These are phyloP conservation scores for Colletotrichum orchidophilum DNA, from an alignment of 2,329 filamentous ascomycete genomes.

Conservation along the genomic window DNA sequence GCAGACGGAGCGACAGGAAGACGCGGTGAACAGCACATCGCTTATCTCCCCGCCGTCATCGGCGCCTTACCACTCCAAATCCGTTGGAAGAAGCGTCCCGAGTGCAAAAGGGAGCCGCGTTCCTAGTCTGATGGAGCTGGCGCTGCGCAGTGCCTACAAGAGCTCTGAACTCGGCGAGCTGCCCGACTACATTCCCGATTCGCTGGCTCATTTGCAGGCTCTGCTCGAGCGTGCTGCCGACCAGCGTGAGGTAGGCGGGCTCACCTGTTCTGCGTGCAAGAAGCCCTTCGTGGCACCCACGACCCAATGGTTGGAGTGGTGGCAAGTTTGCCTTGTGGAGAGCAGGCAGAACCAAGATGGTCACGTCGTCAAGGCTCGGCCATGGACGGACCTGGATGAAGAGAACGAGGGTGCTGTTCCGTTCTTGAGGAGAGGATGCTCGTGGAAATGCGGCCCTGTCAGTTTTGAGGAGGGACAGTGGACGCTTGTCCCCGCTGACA, in stretches of 20 bases:
- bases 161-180: slow-evolving; percentile 55
- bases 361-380: slow-evolving; percentile 9
- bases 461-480: slow-evolving; percentile 41
- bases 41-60: slow-evolving; percentile 32
- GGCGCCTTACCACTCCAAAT: slow-evolving; percentile 29
- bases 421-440: slow-evolving; percentile 59
- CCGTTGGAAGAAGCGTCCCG: slow-evolving; percentile 16
- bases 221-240: slow-evolving; percentile 50
- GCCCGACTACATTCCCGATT: slow-evolving; percentile 52
- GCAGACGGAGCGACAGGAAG: slow-evolving; percentile 8
- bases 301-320: slow-evolving; percentile 72
- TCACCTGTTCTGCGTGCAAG: slow-evolving; percentile 62
- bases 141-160: slow-evolving; percentile 56
- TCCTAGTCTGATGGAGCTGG: slow-evolving; percentile 61
- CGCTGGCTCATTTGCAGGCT: slow-evolving; percentile 49
- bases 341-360: slow-evolving; percentile 18
- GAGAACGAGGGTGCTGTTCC: slow-evolving; percentile 52
- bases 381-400: slow-evolving; percentile 29
- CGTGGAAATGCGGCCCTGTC: slow-evolving; percentile 57
- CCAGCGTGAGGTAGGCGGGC: slow-evolving; percentile 58
- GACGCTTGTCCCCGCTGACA: slow-evolving; percentile 14
- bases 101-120: slow-evolving; percentile 46
- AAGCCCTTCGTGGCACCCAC: slow-evolving; percentile 59
- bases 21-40: slow-evolving; percentile 7
- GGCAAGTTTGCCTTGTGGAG: slow-evolving; percentile 46